These are phyloP conservation scores for Malania oleifera DNA, from an alignment of 164 flowering plant species.

Conservation along the genomic window DNA sequence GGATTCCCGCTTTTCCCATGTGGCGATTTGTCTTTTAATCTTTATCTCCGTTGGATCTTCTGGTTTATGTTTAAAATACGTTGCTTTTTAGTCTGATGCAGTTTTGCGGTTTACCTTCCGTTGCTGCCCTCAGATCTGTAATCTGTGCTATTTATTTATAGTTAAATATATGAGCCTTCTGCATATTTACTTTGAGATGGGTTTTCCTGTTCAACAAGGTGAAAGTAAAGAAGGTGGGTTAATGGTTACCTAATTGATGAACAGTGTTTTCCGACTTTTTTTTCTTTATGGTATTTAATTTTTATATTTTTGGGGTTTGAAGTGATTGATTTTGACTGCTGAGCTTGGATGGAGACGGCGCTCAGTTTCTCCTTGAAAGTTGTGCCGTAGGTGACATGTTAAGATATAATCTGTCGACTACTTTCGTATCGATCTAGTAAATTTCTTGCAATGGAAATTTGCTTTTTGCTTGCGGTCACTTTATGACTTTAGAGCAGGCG, in stretches of 20 bases:
- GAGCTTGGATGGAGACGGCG: conserved; percentile 2
- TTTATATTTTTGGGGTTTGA: background rate
- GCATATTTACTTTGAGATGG: conserved; percentile 4
- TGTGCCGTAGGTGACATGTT: conserved; percentile 14
- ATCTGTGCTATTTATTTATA: background rate
- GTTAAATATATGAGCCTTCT: background rate
- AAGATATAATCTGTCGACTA: background rate
- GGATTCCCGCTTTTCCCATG: background rate
- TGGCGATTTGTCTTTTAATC: background rate
- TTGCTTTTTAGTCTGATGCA: background rate
- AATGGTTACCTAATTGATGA: conserved; percentile 2
- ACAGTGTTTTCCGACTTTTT: conserved; percentile 12
- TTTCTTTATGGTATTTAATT: background rate
- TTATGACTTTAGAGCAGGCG: too few relatives aligned
- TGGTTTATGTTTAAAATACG: background rate
- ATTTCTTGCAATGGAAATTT: background rate
- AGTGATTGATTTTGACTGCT: conserved; percentile 7
- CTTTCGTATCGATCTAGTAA: background rate
- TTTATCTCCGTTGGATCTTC: background rate
- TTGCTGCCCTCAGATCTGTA: conserved; percentile 16
- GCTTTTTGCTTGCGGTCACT: background rate
- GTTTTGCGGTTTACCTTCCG: background rate
- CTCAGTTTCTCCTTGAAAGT: conserved; percentile 10
- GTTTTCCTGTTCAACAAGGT: background rate
- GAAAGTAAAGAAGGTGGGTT: conserved; percentile 1